A percentile compares a stretch with the other conserved stretches of the same genome.
phyloP scores from a whole-genome alignment of 1,284 basidiomycete genomes.

The Puccinia coronata region DNA sequence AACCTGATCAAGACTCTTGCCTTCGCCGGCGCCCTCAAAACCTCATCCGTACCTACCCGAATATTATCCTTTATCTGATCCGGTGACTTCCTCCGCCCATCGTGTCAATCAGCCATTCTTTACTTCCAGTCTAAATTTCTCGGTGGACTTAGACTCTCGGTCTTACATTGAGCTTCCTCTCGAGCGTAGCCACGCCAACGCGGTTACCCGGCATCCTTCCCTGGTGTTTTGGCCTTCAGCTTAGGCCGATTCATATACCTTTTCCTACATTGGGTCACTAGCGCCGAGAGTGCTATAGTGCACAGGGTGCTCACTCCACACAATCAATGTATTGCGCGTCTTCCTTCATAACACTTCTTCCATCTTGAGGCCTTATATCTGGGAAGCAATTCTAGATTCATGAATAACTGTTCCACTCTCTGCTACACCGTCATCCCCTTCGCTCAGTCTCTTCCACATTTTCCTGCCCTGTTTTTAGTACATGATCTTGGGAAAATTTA shows the following conservation, averaged over 20 bases:
- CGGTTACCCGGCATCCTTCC: neutral
- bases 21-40: neutral
- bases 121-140: neutral
- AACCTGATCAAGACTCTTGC: neutral
- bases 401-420: neutral
- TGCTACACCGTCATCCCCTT: neutral
- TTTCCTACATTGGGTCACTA: neutral
- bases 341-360: neutral
- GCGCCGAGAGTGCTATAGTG: neutral
- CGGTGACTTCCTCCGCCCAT: neutral
- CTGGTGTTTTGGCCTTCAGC: conserved; percentile 9
- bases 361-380: neutral
- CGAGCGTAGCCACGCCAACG: neutral
- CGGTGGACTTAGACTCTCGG: conserved; percentile 8
- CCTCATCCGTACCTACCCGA: neutral
- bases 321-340: neutral
- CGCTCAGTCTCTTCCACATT: neutral
- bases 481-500: conserved; percentile 11
- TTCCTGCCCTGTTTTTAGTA: neutral
- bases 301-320: neutral
- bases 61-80: neutral
- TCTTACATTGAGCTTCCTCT: neutral
- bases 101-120: neutral
- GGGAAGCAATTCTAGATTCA: neutral
- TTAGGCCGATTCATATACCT: conserved; percentile 10